Evolutionary conservation across 2,329 filamentous ascomycete genomes (phyloP), one percentile per base, ranked within the genome.

Genomic region (Neopestalotiopsis sp.): DNA sequence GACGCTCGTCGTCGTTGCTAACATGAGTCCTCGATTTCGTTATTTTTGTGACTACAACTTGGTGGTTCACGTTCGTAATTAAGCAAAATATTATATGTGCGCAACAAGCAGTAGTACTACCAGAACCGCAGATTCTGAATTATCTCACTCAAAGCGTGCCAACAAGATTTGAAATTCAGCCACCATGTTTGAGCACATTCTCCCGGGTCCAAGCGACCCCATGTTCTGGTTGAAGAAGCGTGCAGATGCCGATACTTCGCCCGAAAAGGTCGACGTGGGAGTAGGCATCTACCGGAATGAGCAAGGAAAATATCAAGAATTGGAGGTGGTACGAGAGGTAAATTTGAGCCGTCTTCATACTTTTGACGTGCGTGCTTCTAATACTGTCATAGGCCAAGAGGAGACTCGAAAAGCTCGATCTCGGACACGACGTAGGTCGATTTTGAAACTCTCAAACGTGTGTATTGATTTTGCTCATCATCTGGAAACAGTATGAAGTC

Each of bases 241-340:
- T n/a, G 75, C 76, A 5, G 76, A 79, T 40, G 72, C 68, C 28
- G 80, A 81, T 49, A 67, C 61, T 1, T 72, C 69, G 14, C 72
- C 75, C 0, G 66, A 74, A 14, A 81, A 81, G 66, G 76, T 81
- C 9, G 79, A 81, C 63, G 71, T 82, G 5, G 79, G 79, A 12
- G 79, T 80, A 13, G 80, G 79, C 0, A 77, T 81, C 24, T 81
- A 80, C 67, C 72, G 79, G 6, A 79, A 78, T 49, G 78, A 80
- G 61, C 28, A 74, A 9, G 78, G 77, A 1, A 57, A 66, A 9
- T 80, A 79, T 64, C 74, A 79, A 68, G 79, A 80, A 64, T 67
- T 81, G 20, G 63, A 71, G 3, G 75, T 71, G 4, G 69, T 80
- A 42, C 76, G 71, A 56, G 67, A 71, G 68, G 75, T 74, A 30